Base-by-base conservation (phyloP, 2,329 filamentous ascomycete genomes). In the Sporothrix schenckii region DNA sequence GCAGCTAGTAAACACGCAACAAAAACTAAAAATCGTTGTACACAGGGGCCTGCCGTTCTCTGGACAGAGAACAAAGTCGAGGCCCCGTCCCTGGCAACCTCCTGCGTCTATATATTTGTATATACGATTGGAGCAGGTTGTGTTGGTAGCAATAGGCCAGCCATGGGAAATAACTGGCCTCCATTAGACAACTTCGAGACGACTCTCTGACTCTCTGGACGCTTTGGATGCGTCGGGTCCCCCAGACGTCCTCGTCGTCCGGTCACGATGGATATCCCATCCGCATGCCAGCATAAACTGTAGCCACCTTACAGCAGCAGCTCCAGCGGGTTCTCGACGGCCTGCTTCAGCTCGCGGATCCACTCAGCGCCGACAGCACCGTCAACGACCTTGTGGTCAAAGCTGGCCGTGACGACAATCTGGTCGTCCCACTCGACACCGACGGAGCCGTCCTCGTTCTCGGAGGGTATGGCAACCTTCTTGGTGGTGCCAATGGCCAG, bases 381-480 rank as follows among this genome's bases (percentile, higher is more conserved):
- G 80, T 99, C 95, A 14, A 99, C 90, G 66, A 98, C 94, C 88
- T 97, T 97, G 89, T 99, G 95, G 86, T 99, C 95, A 81, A 99
- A 99, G 86, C 92, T 96, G 78, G 86, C 94, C 52, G 94, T 98
- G 72, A 99, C 90, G 73, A 92, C 88, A 78, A 99, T 97, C 86
- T 98, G 94, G 80, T 99, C 95, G 77, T 99, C 95, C 91, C 92
- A 99, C 81, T 92, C 92, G 61, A 97, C 85, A 69, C 81, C 80
- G 21, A 87, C 83, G 58, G 88, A 89, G 72, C 92, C 93, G 73
- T 97, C 93, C 82, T 95, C 94, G 71, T 87, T 89, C 85, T 96
- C 92, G 53, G 88, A 88, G 67, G 93, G 93, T 70, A 98, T 84
- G 61, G 96, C 92, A 69, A 98, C 94, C 91, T 98, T 98, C 84